A percentile compares a stretch with the other conserved stretches of the same genome.
Conservation (phyloP, 1,139 yeast species). For the Starmera stellimalicola region DNA sequence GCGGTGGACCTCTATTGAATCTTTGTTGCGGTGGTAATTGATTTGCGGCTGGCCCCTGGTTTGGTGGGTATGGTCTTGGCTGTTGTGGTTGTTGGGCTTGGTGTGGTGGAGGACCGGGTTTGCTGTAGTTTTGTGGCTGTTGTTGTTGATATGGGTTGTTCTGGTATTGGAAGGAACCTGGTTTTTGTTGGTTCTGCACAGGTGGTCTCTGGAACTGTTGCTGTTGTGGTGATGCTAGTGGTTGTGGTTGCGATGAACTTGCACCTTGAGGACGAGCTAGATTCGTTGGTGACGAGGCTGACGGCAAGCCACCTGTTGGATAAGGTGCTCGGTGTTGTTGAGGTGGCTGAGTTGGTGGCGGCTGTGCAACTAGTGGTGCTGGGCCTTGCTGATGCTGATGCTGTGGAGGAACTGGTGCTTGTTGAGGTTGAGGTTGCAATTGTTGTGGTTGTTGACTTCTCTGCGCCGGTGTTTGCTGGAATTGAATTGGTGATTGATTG, state of each 20-base stretch:
- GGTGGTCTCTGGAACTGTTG: conserved; percentile 4
- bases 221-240: not conserved
- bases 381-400: no score
- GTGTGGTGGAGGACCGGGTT: not conserved
- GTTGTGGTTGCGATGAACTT: not conserved
- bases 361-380: no score
- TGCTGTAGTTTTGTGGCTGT: no score
- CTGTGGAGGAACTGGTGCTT: no score
- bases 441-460: not conserved
- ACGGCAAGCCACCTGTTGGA: not conserved
- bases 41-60: conserved; percentile 1
- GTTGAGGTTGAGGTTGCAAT: conserved; percentile 1
- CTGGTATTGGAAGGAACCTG: no score
- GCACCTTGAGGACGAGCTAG: not conserved
- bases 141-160: not conserved
- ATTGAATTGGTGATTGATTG: not conserved
- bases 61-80: not conserved
- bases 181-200: conserved; percentile 5
- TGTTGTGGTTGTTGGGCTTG: conserved; percentile 1
- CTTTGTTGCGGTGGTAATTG: not conserved
- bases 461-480: not conserved
- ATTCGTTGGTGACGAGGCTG: conserved; percentile 1
- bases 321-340: conserved; percentile 1
- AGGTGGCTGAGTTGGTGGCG: not conserved
- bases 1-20: conserved; percentile 2